phyloP scores from a whole-genome alignment of 1,284 basidiomycete genomes.

The Ganoderma resinaceum region DNA sequence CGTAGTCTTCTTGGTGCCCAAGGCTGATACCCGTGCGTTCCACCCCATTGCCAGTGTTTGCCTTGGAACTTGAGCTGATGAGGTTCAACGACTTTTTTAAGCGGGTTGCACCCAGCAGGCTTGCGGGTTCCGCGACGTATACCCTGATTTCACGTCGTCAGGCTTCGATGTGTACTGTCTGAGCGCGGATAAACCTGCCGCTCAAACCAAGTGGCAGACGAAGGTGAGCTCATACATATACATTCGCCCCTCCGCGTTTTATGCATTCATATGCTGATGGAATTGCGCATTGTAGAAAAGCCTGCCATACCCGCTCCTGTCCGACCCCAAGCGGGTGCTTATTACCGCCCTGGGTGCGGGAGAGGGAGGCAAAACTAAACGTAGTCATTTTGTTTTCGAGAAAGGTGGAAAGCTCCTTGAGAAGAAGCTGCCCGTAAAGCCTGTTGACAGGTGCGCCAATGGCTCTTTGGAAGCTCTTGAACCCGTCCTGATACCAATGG shows the following conservation, averaged over 20 bases:
- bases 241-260: not conserved
- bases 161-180: constrained; percentile 87
- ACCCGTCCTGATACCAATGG: not conserved
- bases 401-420: constrained; percentile 88
- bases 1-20: constrained; percentile 85
- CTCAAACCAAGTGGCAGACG: constrained; percentile 85
- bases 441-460: constrained; percentile 73
- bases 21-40: constrained; percentile 82
- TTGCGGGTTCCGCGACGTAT: constrained; percentile 86
- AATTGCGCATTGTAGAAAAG: constrained; percentile 59
- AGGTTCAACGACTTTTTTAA: constrained; percentile 38
- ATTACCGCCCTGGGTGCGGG: constrained; percentile 86
- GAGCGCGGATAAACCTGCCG: constrained; percentile 81
- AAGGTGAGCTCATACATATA: constrained; percentile 57
- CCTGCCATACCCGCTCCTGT: constrained; percentile 86
- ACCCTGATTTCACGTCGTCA: constrained; percentile 73
- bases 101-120: constrained; percentile 91
- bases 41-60: not conserved
- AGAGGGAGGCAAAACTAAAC: constrained; percentile 82
- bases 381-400: constrained; percentile 91
- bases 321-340: constrained; percentile 83
- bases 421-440: constrained; percentile 84
- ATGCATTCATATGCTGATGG: not conserved
- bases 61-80: not conserved
- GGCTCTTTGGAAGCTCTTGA: not conserved